These are phyloP conservation scores for Gigaspora rosea DNA, from an alignment of 192 early-diverging fungal genomes.

Conservation along the genomic window DNA sequence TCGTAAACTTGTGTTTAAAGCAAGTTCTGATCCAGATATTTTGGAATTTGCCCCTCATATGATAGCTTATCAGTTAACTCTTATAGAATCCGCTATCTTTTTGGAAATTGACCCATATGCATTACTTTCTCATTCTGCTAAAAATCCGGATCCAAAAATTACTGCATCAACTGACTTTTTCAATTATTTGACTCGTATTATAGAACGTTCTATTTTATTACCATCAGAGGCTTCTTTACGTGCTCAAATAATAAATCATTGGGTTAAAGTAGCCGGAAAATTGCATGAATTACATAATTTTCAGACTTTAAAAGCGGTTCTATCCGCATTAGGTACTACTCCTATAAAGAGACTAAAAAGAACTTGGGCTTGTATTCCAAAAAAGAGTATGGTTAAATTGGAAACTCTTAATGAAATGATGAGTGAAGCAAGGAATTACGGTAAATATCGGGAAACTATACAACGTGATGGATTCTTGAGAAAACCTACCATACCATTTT, in stretches of 20 bases:
- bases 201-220: slow-evolving; percentile 71
- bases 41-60: slow-evolving; percentile 62
- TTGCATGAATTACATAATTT: slow-evolving; percentile 63
- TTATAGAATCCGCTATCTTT: slow-evolving; percentile 73
- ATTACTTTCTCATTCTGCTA: slow-evolving; percentile 61
- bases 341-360: slow-evolving; percentile 67
- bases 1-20: slow-evolving; percentile 51
- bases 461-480: slow-evolving; percentile 39
- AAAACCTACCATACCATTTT: slow-evolving; percentile 68
- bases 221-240: slow-evolving; percentile 57
- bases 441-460: slow-evolving; percentile 67
- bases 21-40: slow-evolving; percentile 54
- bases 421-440: slow-evolving; percentile 72
- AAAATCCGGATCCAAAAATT: slow-evolving; percentile 59
- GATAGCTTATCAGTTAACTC: slow-evolving; percentile 68
- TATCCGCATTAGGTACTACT: slow-evolving; percentile 67
- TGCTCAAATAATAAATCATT: slow-evolving; percentile 62
- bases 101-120: slow-evolving; percentile 59
- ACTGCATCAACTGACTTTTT: slow-evolving; percentile 75
- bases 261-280: slow-evolving; percentile 69
- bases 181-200: slow-evolving; percentile 75
- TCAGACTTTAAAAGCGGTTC: slow-evolving; percentile 71
- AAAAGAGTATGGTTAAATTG: slow-evolving; percentile 60
- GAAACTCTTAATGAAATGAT: slow-evolving; percentile 57
- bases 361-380: slow-evolving; percentile 73